Conservation (phyloP, 2,329 filamentous ascomycete genomes). For the Penicillium sp. region DNA sequence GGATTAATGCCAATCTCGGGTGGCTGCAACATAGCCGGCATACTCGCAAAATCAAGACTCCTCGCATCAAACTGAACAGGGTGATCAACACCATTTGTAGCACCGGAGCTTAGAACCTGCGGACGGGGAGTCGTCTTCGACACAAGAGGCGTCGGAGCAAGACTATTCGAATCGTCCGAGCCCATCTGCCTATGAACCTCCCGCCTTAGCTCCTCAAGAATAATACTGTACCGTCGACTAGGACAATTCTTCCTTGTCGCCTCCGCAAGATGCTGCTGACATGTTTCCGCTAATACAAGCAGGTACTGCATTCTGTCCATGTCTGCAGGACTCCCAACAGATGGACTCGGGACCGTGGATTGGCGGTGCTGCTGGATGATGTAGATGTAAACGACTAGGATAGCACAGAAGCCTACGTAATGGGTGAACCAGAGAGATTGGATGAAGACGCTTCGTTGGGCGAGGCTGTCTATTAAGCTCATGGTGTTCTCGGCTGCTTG, state of each 20-base stretch:
- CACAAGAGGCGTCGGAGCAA: not conserved
- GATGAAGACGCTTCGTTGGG: constrained; percentile 36
- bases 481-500: constrained; percentile 44
- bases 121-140: not conserved
- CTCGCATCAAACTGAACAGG: constrained; percentile 12
- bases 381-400: constrained; percentile 44
- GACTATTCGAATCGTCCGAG: constrained; percentile 5
- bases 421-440: constrained; percentile 48
- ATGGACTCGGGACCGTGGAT: constrained; percentile 18
- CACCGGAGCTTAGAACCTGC: not conserved
- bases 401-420: constrained; percentile 45
- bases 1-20: constrained; percentile 20
- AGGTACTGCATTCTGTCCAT: constrained; percentile 30
- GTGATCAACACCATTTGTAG: constrained; percentile 1
- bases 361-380: constrained; percentile 42
- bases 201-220: constrained; percentile 47
- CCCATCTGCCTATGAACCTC: constrained; percentile 42
- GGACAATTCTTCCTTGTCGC: constrained; percentile 50
- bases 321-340: constrained; percentile 20
- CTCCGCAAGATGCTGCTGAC: constrained; percentile 47
- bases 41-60: constrained; percentile 15
- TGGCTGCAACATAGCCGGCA: constrained; percentile 21
- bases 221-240: constrained; percentile 50
- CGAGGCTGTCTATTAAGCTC: constrained; percentile 36
- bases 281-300: constrained; percentile 46